phyloP scores from a whole-genome alignment of 1,139 yeast genomes.

The Suhomyces bolitotheri region DNA sequence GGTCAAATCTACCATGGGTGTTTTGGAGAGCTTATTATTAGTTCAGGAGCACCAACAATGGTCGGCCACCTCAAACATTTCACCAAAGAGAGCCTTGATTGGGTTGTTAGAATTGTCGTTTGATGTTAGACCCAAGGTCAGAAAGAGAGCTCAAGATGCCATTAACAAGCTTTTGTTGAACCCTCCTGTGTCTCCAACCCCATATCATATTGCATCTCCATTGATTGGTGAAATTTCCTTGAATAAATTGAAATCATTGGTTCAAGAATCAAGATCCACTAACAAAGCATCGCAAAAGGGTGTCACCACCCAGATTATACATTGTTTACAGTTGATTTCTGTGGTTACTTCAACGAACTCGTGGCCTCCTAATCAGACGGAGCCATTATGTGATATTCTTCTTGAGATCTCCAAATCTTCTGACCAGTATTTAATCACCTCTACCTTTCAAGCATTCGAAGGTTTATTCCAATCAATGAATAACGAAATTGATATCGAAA shows the following conservation, averaged over 20 bases:
- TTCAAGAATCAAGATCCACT: slow-evolving; percentile 34
- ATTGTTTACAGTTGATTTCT: slow-evolving; percentile 71
- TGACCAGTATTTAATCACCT: slow-evolving; percentile 78
- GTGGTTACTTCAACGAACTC: slow-evolving; percentile 70
- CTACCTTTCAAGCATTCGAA: slow-evolving; percentile 85
- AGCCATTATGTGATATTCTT: slow-evolving; percentile 71
- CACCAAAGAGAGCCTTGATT: slow-evolving; percentile 79
- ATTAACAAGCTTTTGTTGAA: slow-evolving; percentile 57
- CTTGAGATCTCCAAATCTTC: slow-evolving; percentile 77
- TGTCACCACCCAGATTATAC: slow-evolving; percentile 61
- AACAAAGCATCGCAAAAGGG: slow-evolving; percentile 46
- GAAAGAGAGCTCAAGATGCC: slow-evolving; percentile 94
- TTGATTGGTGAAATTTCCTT: slow-evolving; percentile 71
- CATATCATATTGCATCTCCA: slow-evolving; percentile 73
- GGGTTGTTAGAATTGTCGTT: slow-evolving; percentile 79
- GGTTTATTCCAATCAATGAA: slow-evolving; percentile 78
- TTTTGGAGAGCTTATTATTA: slow-evolving; percentile 72
- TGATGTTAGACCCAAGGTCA: slow-evolving; percentile 92
- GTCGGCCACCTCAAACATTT: slow-evolving; percentile 54
- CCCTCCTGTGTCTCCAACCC: slow-evolving; percentile 82
- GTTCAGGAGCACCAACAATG: slow-evolving; percentile 84
- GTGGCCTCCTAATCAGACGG: slow-evolving; percentile 77
- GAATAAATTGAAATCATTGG: slow-evolving; percentile 49
- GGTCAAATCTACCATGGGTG: slow-evolving; percentile 80
- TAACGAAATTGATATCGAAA: slow-evolving; percentile 61